phyloP scores from a whole-genome alignment of 163 green algal genomes.

The Chlorella variabilis region DNA sequence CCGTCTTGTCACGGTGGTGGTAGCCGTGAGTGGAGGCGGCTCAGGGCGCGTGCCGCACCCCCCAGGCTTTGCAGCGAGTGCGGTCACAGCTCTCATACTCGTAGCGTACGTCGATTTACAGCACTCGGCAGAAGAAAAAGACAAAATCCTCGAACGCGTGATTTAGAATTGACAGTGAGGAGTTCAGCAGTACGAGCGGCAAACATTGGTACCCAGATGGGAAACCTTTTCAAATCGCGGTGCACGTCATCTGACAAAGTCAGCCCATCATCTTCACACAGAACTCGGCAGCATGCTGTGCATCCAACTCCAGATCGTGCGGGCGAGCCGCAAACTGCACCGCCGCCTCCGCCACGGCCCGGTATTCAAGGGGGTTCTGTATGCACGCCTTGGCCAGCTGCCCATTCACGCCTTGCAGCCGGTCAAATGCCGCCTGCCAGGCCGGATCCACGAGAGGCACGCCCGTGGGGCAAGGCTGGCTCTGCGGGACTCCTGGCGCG shows the following conservation, averaged over 20 bases:
- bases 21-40: too few relatives aligned
- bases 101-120: too few relatives aligned
- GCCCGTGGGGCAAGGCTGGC: background rate
- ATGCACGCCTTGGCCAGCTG: slow-evolving; percentile 61
- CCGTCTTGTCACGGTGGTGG: background rate
- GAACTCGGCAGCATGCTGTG: slow-evolving; percentile 57
- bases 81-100: too few relatives aligned
- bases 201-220: too few relatives aligned
- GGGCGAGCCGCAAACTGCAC: slow-evolving; percentile 66
- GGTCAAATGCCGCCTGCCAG: slow-evolving; percentile 53
- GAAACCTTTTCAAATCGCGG: too few relatives aligned
- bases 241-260: too few relatives aligned
- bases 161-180: too few relatives aligned
- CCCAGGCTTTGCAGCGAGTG: too few relatives aligned
- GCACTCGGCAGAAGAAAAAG: too few relatives aligned
- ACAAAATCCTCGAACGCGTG: too few relatives aligned
- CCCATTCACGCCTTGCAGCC: background rate
- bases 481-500: background rate
- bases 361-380: slow-evolving; percentile 74
- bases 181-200: too few relatives aligned
- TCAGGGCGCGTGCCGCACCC: too few relatives aligned
- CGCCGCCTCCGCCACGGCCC: slow-evolving; percentile 57
- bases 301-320: slow-evolving; percentile 64
- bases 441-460: slow-evolving; percentile 49
- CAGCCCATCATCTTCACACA: slow-evolving; percentile 60